Conservation (phyloP, 2,329 filamentous ascomycete genomes). For the Blumeriella jaapii region DNA sequence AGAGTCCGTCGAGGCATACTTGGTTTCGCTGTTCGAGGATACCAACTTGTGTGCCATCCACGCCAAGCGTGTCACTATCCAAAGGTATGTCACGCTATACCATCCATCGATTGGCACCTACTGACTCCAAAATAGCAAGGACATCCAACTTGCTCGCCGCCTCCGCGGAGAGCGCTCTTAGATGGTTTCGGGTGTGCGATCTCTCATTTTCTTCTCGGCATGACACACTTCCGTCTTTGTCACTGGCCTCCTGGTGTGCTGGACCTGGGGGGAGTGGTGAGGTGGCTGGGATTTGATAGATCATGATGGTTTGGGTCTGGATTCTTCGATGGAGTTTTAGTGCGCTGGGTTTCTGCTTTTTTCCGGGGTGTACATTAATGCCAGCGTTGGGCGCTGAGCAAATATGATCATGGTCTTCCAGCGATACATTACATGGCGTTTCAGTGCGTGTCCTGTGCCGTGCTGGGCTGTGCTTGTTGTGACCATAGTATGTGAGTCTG, state of each 20-base stretch:
- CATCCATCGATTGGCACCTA: neutral
- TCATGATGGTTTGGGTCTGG: conserved; percentile 21
- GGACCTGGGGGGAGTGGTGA: conserved; percentile 3
- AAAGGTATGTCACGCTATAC: conserved; percentile 38
- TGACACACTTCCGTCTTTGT: conserved; percentile 10
- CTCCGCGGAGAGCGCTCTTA: conserved; percentile 90
- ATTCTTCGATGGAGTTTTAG: conserved; percentile 22
- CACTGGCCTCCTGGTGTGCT: conserved; percentile 4
- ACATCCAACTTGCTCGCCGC: too few relatives aligned
- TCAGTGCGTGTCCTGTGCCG: too few relatives aligned
- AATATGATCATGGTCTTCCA: conserved; percentile 16
- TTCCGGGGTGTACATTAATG: conserved; percentile 8
- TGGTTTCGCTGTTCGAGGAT: conserved; percentile 48
- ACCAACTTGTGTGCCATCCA: conserved; percentile 68
- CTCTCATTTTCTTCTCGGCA: conserved; percentile 5
- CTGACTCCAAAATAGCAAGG: neutral
- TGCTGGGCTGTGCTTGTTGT: too few relatives aligned
- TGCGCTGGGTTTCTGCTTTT: conserved; percentile 6
- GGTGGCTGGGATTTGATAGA: conserved; percentile 9
- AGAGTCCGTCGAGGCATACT: conserved; percentile 97
- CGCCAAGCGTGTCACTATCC: conserved; percentile 98
- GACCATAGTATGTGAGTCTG: too few relatives aligned
- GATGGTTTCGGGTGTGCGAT: conserved; percentile 25
- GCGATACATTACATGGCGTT: too few relatives aligned
- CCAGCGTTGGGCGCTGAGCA: conserved; percentile 26